Base-by-base conservation (phyloP, 768 basidiomycete species). In the Pleurotus djamor region DNA sequence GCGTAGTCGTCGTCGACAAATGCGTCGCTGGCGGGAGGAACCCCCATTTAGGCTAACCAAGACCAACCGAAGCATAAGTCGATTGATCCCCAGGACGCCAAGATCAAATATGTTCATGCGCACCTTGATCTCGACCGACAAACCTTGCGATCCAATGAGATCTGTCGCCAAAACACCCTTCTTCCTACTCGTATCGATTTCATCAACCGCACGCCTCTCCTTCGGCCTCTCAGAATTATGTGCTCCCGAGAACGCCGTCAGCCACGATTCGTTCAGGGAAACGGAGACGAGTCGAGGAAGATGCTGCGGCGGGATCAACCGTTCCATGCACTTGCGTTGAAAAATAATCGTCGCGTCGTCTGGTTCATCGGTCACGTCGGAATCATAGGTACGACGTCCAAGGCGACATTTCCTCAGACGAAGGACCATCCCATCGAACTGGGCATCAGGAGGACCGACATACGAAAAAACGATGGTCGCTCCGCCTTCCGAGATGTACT, bases 51-150 rank as follows among this genome's bases (percentile, higher is more conserved):
- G 96, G 96, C 96, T 97, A 68, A 4, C 21, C 21, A 28, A 28
- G 21, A 28, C 21, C 21, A 28, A 28, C 3, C 21, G 21, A 28
- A 28, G 21, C 21, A 3, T 28, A 28, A 28, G 21, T 28, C 21
- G 21, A 28, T 28, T 28, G 21, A 28, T 28, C 21, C 21, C 21
- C 21, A 28, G 3, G 21, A 35, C 57, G 28, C 13, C 37, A 35
- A 12, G 10, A 38, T 51, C 58, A 16, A 62, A n/a, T 49, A 43
- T 38, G 49, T n/a, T 45, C 34, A 48, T 55, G 61, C 70, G 61
- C 60, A 93, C 96, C 86, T 98, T 98, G 71, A 98, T 93, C 75
- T 98, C 96, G 3, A 97, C 81, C 2, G 89, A 85, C 48, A 94
- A 71, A 50, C 82, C 83, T 51, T 77, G 64, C 6, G 83, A 80